Percentiles rank a stretch among this genome's conserved stretches.
These are phyloP conservation scores for Arxiozyma slooffiae DNA, from an alignment of 1,139 yeast genomes.

Conservation along the genomic window DNA sequence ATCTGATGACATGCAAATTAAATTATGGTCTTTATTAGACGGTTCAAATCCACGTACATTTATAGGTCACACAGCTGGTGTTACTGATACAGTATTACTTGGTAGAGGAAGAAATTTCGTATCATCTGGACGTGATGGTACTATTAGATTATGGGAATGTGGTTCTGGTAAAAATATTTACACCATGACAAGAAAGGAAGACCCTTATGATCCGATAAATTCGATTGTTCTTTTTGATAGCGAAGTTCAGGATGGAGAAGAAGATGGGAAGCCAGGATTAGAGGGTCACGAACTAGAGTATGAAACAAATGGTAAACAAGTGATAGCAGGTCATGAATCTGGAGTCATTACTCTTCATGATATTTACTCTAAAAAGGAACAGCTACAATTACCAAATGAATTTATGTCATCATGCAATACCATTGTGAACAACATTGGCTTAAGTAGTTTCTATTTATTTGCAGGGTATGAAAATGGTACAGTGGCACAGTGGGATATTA, in stretches of 20 bases:
- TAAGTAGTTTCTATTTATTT: slow-evolving; percentile 23
- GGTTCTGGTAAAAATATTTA: slow-evolving; percentile 42
- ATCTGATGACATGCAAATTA: slow-evolving; percentile 47
- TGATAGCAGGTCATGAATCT: slow-evolving; percentile 41
- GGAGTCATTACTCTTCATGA: slow-evolving; percentile 40
- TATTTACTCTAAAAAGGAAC: slow-evolving; percentile 22
- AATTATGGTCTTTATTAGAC: slow-evolving; percentile 45
- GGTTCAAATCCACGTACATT: slow-evolving; percentile 44
- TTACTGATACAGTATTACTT: slow-evolving; percentile 41
- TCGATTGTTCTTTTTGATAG: slow-evolving; percentile 14
- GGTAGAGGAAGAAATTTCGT: slow-evolving; percentile 60
- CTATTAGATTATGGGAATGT: slow-evolving; percentile 58
- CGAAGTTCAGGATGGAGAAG: background rate
- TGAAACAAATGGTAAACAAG: slow-evolving; percentile 35
- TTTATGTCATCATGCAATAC: slow-evolving; percentile 17
- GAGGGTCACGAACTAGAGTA: slow-evolving; percentile 27
- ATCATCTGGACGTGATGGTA: slow-evolving; percentile 44
- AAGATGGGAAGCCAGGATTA: background rate
- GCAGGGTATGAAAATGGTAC: slow-evolving; percentile 43
- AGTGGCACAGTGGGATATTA: slow-evolving; percentile 36
- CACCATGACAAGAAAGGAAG: slow-evolving; percentile 32
- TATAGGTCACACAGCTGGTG: slow-evolving; percentile 37
- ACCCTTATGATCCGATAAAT: slow-evolving; percentile 32
- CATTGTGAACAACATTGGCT: slow-evolving; percentile 15
- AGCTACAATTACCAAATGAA: slow-evolving; percentile 16